Evolutionary conservation across 2,329 filamentous ascomycete species (phyloP).

Genomic region (Exophiala viscosa): DNA sequence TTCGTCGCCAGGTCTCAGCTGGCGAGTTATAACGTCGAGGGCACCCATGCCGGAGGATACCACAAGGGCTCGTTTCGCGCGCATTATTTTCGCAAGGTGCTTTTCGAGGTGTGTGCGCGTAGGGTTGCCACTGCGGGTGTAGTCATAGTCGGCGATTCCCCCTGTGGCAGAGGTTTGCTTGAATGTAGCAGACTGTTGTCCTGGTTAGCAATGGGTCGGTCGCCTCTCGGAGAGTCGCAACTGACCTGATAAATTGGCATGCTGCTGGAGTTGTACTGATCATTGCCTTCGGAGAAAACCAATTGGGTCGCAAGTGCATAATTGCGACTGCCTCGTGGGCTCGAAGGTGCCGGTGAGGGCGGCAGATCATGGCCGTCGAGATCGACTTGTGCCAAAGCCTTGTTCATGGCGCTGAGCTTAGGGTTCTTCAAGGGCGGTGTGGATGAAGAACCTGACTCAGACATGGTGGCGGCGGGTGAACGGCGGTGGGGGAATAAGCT

Average conservation of each 20-base stretch:
- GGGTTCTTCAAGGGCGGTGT: slow-evolving; percentile 28
- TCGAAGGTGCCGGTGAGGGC: slow-evolving; percentile 89
- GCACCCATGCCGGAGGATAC: slow-evolving; percentile 98
- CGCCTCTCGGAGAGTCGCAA: not conserved
- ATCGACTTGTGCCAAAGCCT: slow-evolving; percentile 62
- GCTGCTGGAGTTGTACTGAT: slow-evolving; percentile 95
- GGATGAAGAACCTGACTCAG: slow-evolving; percentile 28
- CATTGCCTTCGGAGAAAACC: slow-evolving; percentile 91
- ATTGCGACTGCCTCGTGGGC: slow-evolving; percentile 76
- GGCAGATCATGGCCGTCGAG: slow-evolving; percentile 80
- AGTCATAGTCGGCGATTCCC: slow-evolving; percentile 88
- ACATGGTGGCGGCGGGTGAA: slow-evolving; percentile 23
- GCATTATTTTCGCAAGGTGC: slow-evolving; percentile 99
- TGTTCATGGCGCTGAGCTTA: slow-evolving; percentile 39
- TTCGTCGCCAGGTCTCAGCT: slow-evolving; percentile 89
- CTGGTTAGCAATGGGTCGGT: not conserved
- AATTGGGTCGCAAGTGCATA: slow-evolving; percentile 95
- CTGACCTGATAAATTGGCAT: slow-evolving; percentile 87
- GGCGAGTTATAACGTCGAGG: slow-evolving; percentile 88
- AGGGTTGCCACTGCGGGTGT: slow-evolving; percentile 95
- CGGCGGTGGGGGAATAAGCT: slow-evolving; percentile 27
- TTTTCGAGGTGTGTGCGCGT: slow-evolving; percentile 94
- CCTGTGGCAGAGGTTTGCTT: slow-evolving; percentile 72
- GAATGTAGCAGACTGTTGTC: slow-evolving; percentile 79
- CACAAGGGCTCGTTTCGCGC: slow-evolving; percentile 81